Conservation (phyloP, 371 early-diverging fungal species). For the Apophysomyces elegans region DNA sequence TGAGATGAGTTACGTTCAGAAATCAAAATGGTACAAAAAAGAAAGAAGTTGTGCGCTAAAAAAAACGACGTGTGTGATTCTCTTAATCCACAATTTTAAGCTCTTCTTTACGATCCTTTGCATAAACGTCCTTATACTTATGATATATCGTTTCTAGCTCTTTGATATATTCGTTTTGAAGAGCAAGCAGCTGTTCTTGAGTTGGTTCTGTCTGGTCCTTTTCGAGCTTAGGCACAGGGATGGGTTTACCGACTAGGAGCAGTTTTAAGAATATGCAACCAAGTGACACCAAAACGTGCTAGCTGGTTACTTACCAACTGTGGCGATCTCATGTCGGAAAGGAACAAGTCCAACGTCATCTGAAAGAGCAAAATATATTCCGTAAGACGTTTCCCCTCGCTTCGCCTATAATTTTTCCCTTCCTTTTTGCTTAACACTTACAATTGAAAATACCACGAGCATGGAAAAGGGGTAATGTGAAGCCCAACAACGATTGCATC, state of each 20-base stretch:
- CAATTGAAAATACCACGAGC: conserved; percentile 79
- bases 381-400: background rate
- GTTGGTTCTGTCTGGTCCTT: conserved; percentile 60
- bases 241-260: conserved; percentile 69
- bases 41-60: too few species aligned
- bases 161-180: conserved; percentile 69
- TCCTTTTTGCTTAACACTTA: conserved; percentile 31
- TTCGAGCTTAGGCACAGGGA: conserved; percentile 58
- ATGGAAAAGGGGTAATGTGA: conserved; percentile 74
- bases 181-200: conserved; percentile 62
- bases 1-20: too few species aligned
- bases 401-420: background rate
- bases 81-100: conserved; percentile 58
- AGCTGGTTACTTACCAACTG: conserved; percentile 47
- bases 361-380: conserved; percentile 9
- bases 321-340: conserved; percentile 52
- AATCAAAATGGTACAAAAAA: too few species aligned
- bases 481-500: conserved; percentile 65
- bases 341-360: conserved; percentile 66
- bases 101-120: conserved; percentile 61
- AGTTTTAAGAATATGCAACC: background rate
- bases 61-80: background rate
- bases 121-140: conserved; percentile 76
- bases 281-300: background rate
- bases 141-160: conserved; percentile 64